Conservation (phyloP, 495 filamentous ascomycete genomes). For the Niebla homalea region DNA sequence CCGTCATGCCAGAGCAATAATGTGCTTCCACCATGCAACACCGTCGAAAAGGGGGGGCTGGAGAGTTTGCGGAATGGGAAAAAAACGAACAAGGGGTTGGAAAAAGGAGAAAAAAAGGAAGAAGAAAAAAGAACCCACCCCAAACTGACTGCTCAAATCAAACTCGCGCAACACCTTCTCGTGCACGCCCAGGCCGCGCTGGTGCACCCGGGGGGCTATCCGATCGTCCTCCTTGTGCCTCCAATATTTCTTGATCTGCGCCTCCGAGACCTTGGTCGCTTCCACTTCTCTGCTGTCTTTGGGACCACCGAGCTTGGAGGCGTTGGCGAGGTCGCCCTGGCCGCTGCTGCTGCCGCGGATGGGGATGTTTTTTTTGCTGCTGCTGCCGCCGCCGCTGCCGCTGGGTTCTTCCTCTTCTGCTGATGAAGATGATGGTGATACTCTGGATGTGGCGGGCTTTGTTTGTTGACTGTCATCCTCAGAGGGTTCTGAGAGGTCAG, state of each 20-base stretch:
- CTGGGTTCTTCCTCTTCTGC: conserved; percentile 29
- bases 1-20: too few species aligned
- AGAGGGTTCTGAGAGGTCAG: conserved; percentile 35
- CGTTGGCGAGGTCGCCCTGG: too few species aligned
- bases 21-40: too few species aligned
- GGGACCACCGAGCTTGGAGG: too few species aligned
- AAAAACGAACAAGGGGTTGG: not conserved
- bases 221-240: conserved; percentile 46
- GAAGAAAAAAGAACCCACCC: conserved; percentile 43
- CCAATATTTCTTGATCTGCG: conserved; percentile 64
- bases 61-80: too few species aligned
- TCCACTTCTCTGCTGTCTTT: conserved; percentile 1
- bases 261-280: conserved; percentile 47
- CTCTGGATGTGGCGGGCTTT: too few species aligned
- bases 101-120: not conserved
- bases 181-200: conserved; percentile 50
- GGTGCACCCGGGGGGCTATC: conserved; percentile 52
- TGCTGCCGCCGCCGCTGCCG: conserved; percentile 58
- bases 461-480: too few species aligned
- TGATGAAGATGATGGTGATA: too few species aligned
- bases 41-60: too few species aligned
- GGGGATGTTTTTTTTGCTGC: conserved; percentile 22
- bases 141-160: conserved; percentile 78
- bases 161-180: conserved; percentile 88
- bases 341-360: too few species aligned